Evolutionary conservation across 805 yeast species (phyloP), one percentile per base, ranked within the genome.

Genomic region (Wickerhamiella parazyma): DNA sequence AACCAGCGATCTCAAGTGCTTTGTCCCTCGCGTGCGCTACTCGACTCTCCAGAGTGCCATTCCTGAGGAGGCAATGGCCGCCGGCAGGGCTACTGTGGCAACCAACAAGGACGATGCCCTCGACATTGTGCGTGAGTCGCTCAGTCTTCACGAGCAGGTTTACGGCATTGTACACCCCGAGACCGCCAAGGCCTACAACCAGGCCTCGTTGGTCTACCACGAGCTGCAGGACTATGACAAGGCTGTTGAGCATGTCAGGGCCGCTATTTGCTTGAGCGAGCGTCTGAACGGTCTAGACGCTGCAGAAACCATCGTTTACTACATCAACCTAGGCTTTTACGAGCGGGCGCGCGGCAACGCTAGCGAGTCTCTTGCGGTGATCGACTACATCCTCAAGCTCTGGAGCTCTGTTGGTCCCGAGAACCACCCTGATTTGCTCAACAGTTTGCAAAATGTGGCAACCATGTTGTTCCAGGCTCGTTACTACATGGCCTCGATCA

Each of bases 261-360:
- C 74, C 58, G 75, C 95, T 1, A 71, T 76, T 48, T 66, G 75
- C 33, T 74, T 86, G 48, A 69, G 78, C 47, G 97, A 89, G 67
- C 76, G 97, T 63, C 70, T 77, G 10, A 61, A 67, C 41, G 98
- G 98, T 48, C 61, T 76, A 49, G 97, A 89, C 57, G 73, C 91
- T 11, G 73, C 72, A 54, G 89, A 85, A 50, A 72, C 87, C 20
- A 61, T 84, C 31, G 71, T 84, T 51, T 67, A 83, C 33, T 73
- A 80, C 58, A 69, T 78, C 53, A 85, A 84, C 61, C 65, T 87
- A 51, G 93, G 91, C 1, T 72, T 69, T 55, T 70, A 72, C 55
- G 95, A 87, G 60, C 65, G 75, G 33, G 63, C 73, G 8, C 72
- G 73, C 51, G 74, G 74, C 28, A 73, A 76, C 52, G 63, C 73